phyloP scores from a whole-genome alignment of 495 filamentous ascomycete species.

The Wilcoxina mikolae region DNA sequence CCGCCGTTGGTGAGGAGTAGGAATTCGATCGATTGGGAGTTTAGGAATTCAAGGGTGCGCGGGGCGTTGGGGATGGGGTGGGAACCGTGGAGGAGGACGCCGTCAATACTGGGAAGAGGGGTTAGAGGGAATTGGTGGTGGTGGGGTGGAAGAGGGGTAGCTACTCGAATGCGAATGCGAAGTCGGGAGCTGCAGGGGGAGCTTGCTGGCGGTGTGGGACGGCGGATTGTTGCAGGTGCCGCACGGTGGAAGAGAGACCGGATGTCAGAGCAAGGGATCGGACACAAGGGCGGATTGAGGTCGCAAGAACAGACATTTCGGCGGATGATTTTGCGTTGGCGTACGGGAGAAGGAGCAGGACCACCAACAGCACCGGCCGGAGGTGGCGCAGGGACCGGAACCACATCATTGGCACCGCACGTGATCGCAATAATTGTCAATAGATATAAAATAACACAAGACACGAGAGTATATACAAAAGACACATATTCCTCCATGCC shows the following conservation, averaged over 20 bases:
- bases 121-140: not conserved
- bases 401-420: too few relatives aligned
- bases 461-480: too few relatives aligned
- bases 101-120: constrained; percentile 58
- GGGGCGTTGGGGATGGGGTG: constrained; percentile 66
- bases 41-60: constrained; percentile 56
- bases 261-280: too few relatives aligned
- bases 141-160: constrained; percentile 5
- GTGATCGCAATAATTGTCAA: too few relatives aligned
- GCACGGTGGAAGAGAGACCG: too few relatives aligned
- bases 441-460: too few relatives aligned
- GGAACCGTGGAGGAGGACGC: constrained; percentile 77
- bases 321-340: too few relatives aligned
- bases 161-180: constrained; percentile 79
- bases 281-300: not conserved
- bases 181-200: constrained; percentile 22
- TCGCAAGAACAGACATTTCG: not conserved
- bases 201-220: not conserved
- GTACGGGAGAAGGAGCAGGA: too few relatives aligned
- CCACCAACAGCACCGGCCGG: too few relatives aligned
- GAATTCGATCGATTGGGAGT: constrained; percentile 58
- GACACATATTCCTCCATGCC: too few relatives aligned
- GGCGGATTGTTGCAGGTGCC: not conserved
- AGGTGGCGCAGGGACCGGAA: too few relatives aligned
- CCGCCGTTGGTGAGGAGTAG: constrained; percentile 84